Evolutionary conservation across 495 filamentous ascomycete genomes (phyloP), one percentile per base, ranked within the genome.

Genomic region (Delitschia confertaspora): DNA sequence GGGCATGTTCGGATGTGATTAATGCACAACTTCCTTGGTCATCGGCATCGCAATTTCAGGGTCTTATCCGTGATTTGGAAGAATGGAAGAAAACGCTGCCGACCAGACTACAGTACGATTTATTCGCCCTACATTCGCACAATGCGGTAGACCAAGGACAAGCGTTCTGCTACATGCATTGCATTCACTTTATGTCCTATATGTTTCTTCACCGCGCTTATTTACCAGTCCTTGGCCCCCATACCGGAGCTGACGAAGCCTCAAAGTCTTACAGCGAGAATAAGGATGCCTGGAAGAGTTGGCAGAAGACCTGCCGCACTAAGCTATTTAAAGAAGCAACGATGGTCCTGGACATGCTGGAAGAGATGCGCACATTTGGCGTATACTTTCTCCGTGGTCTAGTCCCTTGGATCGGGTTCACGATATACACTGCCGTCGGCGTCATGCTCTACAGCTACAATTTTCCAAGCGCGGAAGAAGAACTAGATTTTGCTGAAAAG

Each of bases 321-420:
- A 42, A 57, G 43, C 41, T 60, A 9, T 51, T 57, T 43, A 36
- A 21, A 19, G 46, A 51, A 26, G 51, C 57, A 3, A 47, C 46
- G 16, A 47, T 44, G 53, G 53, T 60, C n/a, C 48, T 56, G 41
- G 53, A 57, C 19, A 60, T 60, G 57, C 37, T 60, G 10, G 57
- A 60, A 20, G 57, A 60, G 40, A 60, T 60, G 49, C 57, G 57
- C 8, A 54, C 40, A 9, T 57, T 60, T 44, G 57, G 57, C 22
- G 42, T 60, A 10, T 57, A 51, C 46, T 60, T 60, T 41, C 49
- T 60, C 5, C 53, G 53, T 14, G 57, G 56, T 9, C 35, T 57
- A 11, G 57, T 60, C 3, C 57, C 57, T 9, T 60, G 57, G 57
- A 60, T 55, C 18, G 57, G 57, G 11, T 60, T 60, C 38, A 60